Conservation (phyloP, 2,329 filamentous ascomycete species). For the Tolypocladium cylindrosporum region DNA sequence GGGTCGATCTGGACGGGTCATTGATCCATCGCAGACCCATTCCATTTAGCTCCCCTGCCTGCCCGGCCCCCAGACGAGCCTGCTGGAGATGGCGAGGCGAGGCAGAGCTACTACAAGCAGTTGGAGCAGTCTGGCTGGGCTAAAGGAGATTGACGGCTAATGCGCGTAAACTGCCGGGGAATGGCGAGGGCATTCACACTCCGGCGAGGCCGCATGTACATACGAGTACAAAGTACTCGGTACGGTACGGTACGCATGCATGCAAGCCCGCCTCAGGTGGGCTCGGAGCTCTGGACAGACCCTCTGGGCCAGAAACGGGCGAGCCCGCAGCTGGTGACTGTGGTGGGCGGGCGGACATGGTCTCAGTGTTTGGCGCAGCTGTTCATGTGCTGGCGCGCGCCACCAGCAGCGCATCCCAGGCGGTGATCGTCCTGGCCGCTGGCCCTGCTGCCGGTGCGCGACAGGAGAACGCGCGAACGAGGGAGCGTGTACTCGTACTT, state of each 20-base stretch:
- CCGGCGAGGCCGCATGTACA: neutral
- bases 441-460: neutral
- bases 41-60: neutral
- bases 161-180: neutral
- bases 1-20: conserved; percentile 3
- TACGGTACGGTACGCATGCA: neutral
- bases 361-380: neutral
- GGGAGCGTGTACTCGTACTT: neutral
- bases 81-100: neutral
- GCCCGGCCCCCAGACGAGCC: neutral
- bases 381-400: neutral
- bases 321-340: neutral
- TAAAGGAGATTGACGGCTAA: neutral
- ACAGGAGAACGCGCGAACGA: neutral
- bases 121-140: neutral
- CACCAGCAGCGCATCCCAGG: neutral
- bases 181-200: neutral
- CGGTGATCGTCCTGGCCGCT: neutral
- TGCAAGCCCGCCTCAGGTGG: conserved; percentile 1
- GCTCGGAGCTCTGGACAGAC: neutral
- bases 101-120: neutral
- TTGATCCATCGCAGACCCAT: neutral
- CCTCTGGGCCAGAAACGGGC: neutral
- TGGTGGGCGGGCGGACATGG: neutral
- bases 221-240: neutral